Evolutionary conservation across 371 early-diverging fungal genomes (phyloP).

Genomic region (Capillidium heterosporum): DNA sequence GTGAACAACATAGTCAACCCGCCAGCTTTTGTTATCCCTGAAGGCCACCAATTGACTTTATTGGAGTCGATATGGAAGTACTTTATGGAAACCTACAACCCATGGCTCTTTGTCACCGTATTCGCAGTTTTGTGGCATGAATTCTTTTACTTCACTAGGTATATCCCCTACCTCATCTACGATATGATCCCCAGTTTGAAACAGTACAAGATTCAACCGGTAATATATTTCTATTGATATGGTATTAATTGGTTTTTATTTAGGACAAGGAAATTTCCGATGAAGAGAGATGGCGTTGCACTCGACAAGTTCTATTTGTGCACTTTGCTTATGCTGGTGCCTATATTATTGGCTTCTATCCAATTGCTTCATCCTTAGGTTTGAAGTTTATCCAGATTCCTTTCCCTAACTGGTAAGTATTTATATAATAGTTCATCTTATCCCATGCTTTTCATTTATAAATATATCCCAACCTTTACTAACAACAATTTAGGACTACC

Average conservation of each 20-base stretch:
- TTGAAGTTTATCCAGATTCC: slow-evolving; percentile 65
- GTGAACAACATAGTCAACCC: background rate
- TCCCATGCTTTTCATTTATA: slow-evolving; percentile 7
- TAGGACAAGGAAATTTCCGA: slow-evolving; percentile 46
- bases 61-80: background rate
- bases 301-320: slow-evolving; percentile 39
- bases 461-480: background rate
- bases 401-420: slow-evolving; percentile 58
- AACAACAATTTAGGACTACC: background rate
- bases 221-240: slow-evolving; percentile 11
- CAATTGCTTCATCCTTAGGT: slow-evolving; percentile 57
- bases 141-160: slow-evolving; percentile 58
- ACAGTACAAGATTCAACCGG: slow-evolving; percentile 71
- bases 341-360: slow-evolving; percentile 70
- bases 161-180: slow-evolving; percentile 48
- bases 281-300: slow-evolving; percentile 54
- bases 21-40: background rate
- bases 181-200: slow-evolving; percentile 48
- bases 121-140: slow-evolving; percentile 46
- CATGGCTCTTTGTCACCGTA: background rate
- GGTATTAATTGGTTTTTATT: background rate
- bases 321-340: slow-evolving; percentile 71
- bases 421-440: slow-evolving; percentile 1
- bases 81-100: background rate
- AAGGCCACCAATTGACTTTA: background rate